A percentile compares a stretch with the other conserved stretches of the same genome.
phyloP scores from a whole-genome alignment of 2,329 filamentous ascomycete genomes.

The Cladosporium sp. region DNA sequence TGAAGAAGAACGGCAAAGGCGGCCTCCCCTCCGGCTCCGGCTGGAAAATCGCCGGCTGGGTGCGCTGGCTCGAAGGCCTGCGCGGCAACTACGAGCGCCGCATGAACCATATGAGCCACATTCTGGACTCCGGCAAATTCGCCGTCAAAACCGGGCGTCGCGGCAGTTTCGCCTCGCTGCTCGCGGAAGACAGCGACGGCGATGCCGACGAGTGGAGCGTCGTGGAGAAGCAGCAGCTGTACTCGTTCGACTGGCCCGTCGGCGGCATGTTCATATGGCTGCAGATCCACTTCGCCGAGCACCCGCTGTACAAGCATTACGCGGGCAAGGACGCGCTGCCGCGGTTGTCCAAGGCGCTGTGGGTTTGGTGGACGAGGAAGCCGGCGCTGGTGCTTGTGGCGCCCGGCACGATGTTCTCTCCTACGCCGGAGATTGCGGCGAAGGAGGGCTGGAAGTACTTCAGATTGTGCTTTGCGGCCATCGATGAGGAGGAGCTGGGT shows the following conservation, averaged over 20 bases:
- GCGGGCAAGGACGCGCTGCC: slow-evolving; percentile 41
- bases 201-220: slow-evolving; percentile 65
- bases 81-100: slow-evolving; percentile 79
- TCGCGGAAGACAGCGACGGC: slow-evolving; percentile 18
- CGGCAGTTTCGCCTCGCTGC: slow-evolving; percentile 26
- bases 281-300: slow-evolving; percentile 63
- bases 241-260: slow-evolving; percentile 73
- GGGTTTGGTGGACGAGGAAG: slow-evolving; percentile 65
- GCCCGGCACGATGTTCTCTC: slow-evolving; percentile 70
- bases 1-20: slow-evolving; percentile 33
- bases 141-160: slow-evolving; percentile 58
- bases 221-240: slow-evolving; percentile 69
- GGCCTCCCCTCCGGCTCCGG: slow-evolving; percentile 51
- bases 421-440: slow-evolving; percentile 56
- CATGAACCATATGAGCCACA: slow-evolving; percentile 73
- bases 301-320: slow-evolving; percentile 61
- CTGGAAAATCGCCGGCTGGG: slow-evolving; percentile 83
- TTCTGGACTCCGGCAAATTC: slow-evolving; percentile 65
- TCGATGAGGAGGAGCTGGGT: slow-evolving; percentile 66
- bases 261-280: slow-evolving; percentile 95
- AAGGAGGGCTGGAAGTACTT: slow-evolving; percentile 66
- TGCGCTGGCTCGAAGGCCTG: slow-evolving; percentile 84
- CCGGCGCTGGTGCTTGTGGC: slow-evolving; percentile 66
- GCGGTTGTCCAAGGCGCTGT: slow-evolving; percentile 61
- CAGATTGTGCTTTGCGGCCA: slow-evolving; percentile 80